Evolutionary conservation across 1,284 basidiomycete species (phyloP).

Genomic region (Apiotrichum laibachii): DNA sequence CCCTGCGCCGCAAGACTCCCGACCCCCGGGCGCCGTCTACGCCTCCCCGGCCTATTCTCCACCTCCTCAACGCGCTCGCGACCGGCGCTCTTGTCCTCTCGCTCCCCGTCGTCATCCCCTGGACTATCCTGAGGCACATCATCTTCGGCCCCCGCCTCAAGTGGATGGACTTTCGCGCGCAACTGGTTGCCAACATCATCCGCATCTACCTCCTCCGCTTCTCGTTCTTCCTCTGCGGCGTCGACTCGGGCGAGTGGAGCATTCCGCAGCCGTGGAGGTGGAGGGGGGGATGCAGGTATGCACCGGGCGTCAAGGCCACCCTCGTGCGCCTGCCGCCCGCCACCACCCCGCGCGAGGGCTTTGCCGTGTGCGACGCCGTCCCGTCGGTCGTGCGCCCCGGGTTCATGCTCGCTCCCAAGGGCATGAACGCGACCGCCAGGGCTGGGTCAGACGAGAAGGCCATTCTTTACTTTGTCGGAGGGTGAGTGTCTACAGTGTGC

Average conservation of each 20-base stretch:
- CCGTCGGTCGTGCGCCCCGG: slow-evolving; percentile 1
- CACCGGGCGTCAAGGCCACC: neutral
- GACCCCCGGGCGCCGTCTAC: slow-evolving; percentile 8
- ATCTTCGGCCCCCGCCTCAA: slow-evolving; percentile 2
- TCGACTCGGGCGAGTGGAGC: neutral
- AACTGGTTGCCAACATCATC: neutral
- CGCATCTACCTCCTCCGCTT: neutral
- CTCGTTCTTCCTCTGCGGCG: neutral
- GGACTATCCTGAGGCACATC: slow-evolving; percentile 6
- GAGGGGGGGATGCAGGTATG: neutral
- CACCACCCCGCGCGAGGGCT: neutral
- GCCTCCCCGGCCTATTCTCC: neutral
- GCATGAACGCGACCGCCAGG: slow-evolving; percentile 1
- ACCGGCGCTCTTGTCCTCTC: neutral
- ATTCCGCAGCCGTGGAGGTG: neutral
- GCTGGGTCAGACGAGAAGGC: slow-evolving; percentile 27
- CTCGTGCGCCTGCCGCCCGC: neutral
- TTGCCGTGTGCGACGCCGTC: slow-evolving; percentile 1
- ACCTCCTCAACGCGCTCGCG: neutral
- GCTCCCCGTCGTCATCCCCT: slow-evolving; percentile 8
- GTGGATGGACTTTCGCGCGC: slow-evolving; percentile 1
- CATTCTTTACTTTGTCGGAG: slow-evolving; percentile 29
- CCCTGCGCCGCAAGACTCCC: slow-evolving; percentile 7
- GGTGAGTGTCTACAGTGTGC: neutral
- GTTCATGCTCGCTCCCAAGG: slow-evolving; percentile 26